Base-by-base conservation (phyloP, 2,329 filamentous ascomycete genomes). In the Lithohypha guttulata region DNA sequence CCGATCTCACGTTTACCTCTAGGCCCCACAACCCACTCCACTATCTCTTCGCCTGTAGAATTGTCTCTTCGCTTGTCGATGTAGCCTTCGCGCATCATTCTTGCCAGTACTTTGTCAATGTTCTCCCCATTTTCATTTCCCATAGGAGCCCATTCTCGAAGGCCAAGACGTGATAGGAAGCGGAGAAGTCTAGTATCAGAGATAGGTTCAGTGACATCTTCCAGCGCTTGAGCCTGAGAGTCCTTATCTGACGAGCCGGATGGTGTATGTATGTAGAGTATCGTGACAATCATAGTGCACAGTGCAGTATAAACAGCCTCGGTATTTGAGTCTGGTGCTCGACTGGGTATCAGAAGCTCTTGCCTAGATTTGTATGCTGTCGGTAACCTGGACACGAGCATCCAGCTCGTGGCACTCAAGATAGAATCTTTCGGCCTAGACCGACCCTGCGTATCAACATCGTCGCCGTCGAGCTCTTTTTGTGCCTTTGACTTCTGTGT, bases 1-100 rank as follows among this genome's bases (percentile, higher is more conserved):
- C 82, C 84, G 23, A 96, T 74, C 59, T 96, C 91, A 6, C 87
- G 70, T 60, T 82, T 91, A 4, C 83, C 89, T 15, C 91, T 73
- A 4, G 85, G 81, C 0, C 91, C 91, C 10, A 95, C 74, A 41
- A 82, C 74, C 71, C 84, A 98, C 33, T 84, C 86, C 6, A 85
- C 69, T 2, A 75, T 69, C 46, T 89, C 79, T 25, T 93, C 84
- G 18, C 82, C 84, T 1, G 75, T 77, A 51, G 62, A 61, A 47
- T 57, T 73, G 50, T 95, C 86, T 14, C 78, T 71, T 34, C 79
- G 71, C 47, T 76, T 81, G 23, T 86, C 69, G 2, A 98, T 65
- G 55, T 98, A 98, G 0, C 82, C 83, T 39, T 96, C 86, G 47
- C 73, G 79, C 47, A 79, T 72, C 66, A 96, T 79, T 36, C 75